These are phyloP conservation scores for Evernia prunastri DNA, from an alignment of 495 filamentous ascomycete species.

Conservation along the genomic window DNA sequence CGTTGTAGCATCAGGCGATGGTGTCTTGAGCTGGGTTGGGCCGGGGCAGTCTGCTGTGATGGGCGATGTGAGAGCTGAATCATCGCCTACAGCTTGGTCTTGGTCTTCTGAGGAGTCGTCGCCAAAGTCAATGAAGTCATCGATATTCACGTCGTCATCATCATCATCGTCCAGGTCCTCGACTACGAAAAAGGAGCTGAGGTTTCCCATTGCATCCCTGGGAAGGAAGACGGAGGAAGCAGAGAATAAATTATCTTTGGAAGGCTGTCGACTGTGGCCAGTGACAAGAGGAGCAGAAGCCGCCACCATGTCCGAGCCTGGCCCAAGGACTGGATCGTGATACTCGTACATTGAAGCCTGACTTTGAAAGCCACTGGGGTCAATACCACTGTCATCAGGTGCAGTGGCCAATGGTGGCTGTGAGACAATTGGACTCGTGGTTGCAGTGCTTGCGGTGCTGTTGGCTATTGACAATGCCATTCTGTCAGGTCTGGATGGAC, in stretches of 20 bases:
- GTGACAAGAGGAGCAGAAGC: constrained; percentile 48
- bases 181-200: constrained; percentile 40
- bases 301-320: constrained; percentile 72
- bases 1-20: constrained; percentile 42
- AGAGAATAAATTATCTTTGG: constrained; percentile 60
- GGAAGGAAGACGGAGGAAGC: constrained; percentile 75
- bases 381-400: constrained; percentile 46
- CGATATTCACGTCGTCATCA: constrained; percentile 59
- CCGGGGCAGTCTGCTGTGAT: neutral
- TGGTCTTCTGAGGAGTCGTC: constrained; percentile 51
- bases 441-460: constrained; percentile 46
- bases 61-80: constrained; percentile 25
- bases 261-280: constrained; percentile 44
- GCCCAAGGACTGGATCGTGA: constrained; percentile 57
- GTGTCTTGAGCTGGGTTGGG: constrained; percentile 28
- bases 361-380: constrained; percentile 42
- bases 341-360: constrained; percentile 26
- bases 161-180: constrained; percentile 50
- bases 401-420: constrained; percentile 30
- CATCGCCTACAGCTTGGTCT: constrained; percentile 31
- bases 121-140: constrained; percentile 68
- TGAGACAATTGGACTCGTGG: constrained; percentile 41
- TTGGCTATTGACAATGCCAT: constrained; percentile 31
- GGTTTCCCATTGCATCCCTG: constrained; percentile 51
- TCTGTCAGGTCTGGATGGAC: constrained; percentile 8